Percentiles rank a stretch among this genome's conserved stretches.
Evolutionary conservation across 148 eudicot genomes (phyloP).

Genomic region (Hydrangea macrophylla): DNA sequence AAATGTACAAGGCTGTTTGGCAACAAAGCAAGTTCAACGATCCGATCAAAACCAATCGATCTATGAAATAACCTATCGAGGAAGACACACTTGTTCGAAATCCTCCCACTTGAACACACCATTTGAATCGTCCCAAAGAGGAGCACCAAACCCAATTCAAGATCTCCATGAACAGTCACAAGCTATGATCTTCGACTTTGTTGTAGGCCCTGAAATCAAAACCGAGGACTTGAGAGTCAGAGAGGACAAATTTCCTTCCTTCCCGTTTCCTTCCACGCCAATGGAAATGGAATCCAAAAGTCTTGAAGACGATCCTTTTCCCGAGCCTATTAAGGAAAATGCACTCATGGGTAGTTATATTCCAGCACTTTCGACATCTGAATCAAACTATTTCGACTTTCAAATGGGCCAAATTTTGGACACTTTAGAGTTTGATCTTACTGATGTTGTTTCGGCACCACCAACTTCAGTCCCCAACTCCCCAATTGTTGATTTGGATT

Average conservation of each 20-base stretch:
- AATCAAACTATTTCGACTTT: constrained; percentile 25
- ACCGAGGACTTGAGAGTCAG: constrained; percentile 2
- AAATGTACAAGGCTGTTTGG: constrained; percentile 50
- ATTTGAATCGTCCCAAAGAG: constrained; percentile 7
- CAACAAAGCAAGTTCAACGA: constrained; percentile 64
- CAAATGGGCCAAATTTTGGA: constrained; percentile 21
- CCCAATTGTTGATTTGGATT: constrained; percentile 37
- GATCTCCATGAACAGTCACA: too few relatives aligned
- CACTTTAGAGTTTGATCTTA: constrained; percentile 34
- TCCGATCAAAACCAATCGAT: constrained; percentile 54
- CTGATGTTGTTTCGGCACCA: constrained; percentile 37
- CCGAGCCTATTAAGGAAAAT: constrained; percentile 8
- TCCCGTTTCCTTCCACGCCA: constrained; percentile 45
- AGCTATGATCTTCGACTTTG: too few relatives aligned
- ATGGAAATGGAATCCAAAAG: too few relatives aligned
- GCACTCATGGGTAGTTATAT: constrained; percentile 17
- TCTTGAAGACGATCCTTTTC: too few relatives aligned
- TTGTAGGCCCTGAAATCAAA: too few relatives aligned
- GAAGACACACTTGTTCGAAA: constrained; percentile 55
- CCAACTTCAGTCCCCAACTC: constrained; percentile 47
- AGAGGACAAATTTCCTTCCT: constrained; percentile 32
- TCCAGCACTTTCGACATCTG: constrained; percentile 39
- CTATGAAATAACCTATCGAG: constrained; percentile 43
- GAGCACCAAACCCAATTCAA: constrained; percentile 18
- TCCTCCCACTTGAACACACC: too few relatives aligned